Evolutionary conservation across 1,284 basidiomycete genomes (phyloP), one percentile per base, ranked within the genome.

Genomic region (Fomitiporia mediterranea): DNA sequence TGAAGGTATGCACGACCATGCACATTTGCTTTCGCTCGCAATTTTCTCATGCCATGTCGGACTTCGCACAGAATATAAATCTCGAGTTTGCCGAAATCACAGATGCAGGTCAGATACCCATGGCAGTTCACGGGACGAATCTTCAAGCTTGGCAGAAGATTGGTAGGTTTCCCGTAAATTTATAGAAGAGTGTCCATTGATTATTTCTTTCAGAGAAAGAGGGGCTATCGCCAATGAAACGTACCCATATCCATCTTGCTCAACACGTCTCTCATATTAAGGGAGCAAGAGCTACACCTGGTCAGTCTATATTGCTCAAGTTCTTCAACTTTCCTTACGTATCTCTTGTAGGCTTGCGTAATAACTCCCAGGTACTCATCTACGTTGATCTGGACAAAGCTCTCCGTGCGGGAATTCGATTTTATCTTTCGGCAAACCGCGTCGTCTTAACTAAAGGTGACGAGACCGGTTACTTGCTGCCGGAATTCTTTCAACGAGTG

Each of bases 201-300:
- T 49, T 55, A 13, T 48, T 58, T 28, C 8, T 11, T 43, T 37
- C 60, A 89, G 84, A 79, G 44, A 72, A 70, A 27, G 74, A 86
- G 63, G 93, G 92, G 0, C 71, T 96, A 13, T 91, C 85, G n/a
- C 84, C 79, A 60, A 95, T 94, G 93, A 77, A 70, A 13, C 78
- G 93, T 25, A 94, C 92, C 62, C 91, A 96, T 65, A 88, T 96
- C 49, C 94, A 96, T 67, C 77, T 95, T 9, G 92, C 94, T 0
- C 84, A 89, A 68, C 83, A 84, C 48, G 74, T 88, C 5, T 53
- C 66, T 2, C 51, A 58, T n/a, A 58, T 53, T 17, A 71, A 76
- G 13, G 79, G 80, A 1, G 72, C 78, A 1, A 79, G 80, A 7
- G 82, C 91, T 44, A 80, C 88, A 56, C 92, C 89, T 61, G 90